A percentile compares a stretch with the other conserved stretches of the same genome.
Evolutionary conservation across 768 basidiomycete genomes (phyloP).

Genomic region (Leccinum olivaceopallidum): DNA sequence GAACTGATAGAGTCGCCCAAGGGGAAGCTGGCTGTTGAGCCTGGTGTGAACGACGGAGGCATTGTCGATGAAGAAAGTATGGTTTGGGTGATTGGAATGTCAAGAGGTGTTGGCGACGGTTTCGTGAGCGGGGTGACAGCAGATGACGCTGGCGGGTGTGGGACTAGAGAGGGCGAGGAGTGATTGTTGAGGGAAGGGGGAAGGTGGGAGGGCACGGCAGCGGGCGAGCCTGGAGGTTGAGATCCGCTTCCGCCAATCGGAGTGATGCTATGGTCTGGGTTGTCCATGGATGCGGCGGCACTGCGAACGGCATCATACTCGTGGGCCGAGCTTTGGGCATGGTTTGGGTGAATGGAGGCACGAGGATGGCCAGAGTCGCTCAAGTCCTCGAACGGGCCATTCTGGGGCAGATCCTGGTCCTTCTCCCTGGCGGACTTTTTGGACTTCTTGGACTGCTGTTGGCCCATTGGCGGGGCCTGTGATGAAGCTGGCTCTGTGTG

Average conservation of each 20-base stretch:
- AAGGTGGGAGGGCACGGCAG: conserved; percentile 38
- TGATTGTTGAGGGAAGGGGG: conserved; percentile 40
- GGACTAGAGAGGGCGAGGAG: conserved; percentile 40
- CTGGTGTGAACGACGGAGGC: conserved; percentile 49
- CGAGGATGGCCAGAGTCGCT: conserved; percentile 42
- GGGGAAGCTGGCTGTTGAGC: conserved; percentile 44
- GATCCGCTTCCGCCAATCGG: conserved; percentile 43
- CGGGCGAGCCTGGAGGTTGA: conserved; percentile 33
- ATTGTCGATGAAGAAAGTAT: conserved; percentile 75
- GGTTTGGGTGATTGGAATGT: conserved; percentile 79
- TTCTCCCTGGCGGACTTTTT: conserved; percentile 73
- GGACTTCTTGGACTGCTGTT: conserved; percentile 80
- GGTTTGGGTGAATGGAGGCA: conserved; percentile 40
- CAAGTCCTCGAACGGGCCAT: conserved; percentile 42
- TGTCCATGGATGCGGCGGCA: conserved; percentile 35
- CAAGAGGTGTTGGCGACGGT: conserved; percentile 59
- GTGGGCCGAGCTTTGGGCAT: conserved; percentile 41
- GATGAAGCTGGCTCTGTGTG: conserved; percentile 63
- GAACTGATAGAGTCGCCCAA: conserved; percentile 37
- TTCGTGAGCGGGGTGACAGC: conserved; percentile 28
- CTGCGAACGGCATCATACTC: conserved; percentile 36
- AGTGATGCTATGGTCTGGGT: conserved; percentile 34
- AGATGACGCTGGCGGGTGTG: conserved; percentile 14
- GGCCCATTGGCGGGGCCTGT: conserved; percentile 65
- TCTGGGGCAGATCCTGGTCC: conserved; percentile 52